Conservation (phyloP, 768 basidiomycete genomes). For the Tremella mesenterica region DNA sequence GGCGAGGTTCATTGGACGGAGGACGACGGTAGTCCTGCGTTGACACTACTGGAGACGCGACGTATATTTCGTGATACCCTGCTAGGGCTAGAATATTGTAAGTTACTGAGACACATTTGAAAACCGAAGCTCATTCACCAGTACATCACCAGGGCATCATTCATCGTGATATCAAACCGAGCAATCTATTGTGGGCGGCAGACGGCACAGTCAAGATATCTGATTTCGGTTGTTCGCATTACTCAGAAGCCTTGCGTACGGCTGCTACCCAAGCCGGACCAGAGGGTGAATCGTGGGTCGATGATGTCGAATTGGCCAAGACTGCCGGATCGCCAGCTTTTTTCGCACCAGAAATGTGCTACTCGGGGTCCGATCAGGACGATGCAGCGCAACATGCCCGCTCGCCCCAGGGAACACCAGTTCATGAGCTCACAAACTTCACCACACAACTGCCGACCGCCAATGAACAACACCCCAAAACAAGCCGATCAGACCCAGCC, state of each 20-base stretch:
- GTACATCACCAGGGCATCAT: constrained; percentile 98
- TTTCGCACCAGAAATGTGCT: constrained; percentile 89
- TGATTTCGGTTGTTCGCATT: constrained; percentile 96
- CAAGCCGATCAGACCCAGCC: constrained; percentile 21
- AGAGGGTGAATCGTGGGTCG: constrained; percentile 55
- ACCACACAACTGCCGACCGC: constrained; percentile 26
- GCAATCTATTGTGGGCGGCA: constrained; percentile 83
- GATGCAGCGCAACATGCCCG: constrained; percentile 1
- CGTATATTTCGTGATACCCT: constrained; percentile 87
- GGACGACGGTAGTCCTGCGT: constrained; percentile 57
- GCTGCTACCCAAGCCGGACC: constrained; percentile 48
- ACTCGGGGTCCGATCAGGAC: constrained; percentile 49
- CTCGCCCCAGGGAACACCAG: constrained; percentile 1
- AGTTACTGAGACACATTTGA: constrained; percentile 43
- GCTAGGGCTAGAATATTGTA: constrained; percentile 88
- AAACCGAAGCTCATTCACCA: constrained; percentile 40
- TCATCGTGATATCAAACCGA: constrained; percentile 98
- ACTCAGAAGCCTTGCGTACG: constrained; percentile 77
- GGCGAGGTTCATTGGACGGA: constrained; percentile 90
- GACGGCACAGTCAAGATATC: constrained; percentile 91
- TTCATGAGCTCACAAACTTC: constrained; percentile 27
- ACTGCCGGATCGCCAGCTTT: constrained; percentile 93
- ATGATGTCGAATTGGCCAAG: constrained; percentile 78
- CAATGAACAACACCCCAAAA: constrained; percentile 13
- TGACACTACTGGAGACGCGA: constrained; percentile 72